These are phyloP conservation scores for Russula earlei DNA, from an alignment of 768 basidiomycete genomes.

Conservation along the genomic window DNA sequence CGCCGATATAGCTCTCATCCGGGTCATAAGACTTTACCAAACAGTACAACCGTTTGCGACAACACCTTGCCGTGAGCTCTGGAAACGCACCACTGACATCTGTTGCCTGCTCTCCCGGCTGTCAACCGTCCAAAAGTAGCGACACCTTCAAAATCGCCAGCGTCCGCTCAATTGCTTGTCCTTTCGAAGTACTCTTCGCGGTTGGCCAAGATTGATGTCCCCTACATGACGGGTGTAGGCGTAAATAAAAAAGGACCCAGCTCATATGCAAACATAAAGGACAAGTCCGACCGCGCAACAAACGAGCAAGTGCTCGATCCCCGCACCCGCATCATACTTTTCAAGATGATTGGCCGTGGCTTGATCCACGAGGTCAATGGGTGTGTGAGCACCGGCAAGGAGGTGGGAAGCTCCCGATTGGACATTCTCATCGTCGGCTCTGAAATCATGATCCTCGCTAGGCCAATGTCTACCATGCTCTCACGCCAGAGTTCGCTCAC, in stretches of 20 bases:
- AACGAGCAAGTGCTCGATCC: conserved; percentile 96
- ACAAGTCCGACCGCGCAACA: conserved; percentile 94
- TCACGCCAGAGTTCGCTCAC: conserved; percentile 45
- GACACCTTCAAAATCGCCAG: conserved; percentile 44
- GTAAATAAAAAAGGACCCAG: conserved; percentile 90
- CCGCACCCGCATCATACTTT: conserved; percentile 86
- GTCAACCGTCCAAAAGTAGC: conserved; percentile 50
- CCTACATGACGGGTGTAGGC: conserved; percentile 59
- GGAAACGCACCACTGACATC: conserved; percentile 49
- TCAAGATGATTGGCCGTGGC: conserved; percentile 92
- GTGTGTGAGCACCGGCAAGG: conserved; percentile 96
- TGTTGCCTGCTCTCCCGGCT: conserved; percentile 57
- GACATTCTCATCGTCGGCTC: background rate
- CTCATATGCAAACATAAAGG: conserved; percentile 81
- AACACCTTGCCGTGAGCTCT: conserved; percentile 78
- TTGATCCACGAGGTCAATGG: conserved; percentile 87
- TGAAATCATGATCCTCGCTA: conserved; percentile 24
- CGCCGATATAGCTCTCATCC: background rate
- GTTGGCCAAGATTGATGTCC: conserved; percentile 63
- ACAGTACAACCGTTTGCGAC: conserved; percentile 90
- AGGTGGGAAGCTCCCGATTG: conserved; percentile 41
- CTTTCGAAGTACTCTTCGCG: conserved; percentile 70
- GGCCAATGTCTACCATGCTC: conserved; percentile 97
- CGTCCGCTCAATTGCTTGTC: conserved; percentile 61
- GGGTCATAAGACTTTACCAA: conserved; percentile 82